Evolutionary conservation across 2,329 filamentous ascomycete species (phyloP).

Genomic region (Fusarium piperis): DNA sequence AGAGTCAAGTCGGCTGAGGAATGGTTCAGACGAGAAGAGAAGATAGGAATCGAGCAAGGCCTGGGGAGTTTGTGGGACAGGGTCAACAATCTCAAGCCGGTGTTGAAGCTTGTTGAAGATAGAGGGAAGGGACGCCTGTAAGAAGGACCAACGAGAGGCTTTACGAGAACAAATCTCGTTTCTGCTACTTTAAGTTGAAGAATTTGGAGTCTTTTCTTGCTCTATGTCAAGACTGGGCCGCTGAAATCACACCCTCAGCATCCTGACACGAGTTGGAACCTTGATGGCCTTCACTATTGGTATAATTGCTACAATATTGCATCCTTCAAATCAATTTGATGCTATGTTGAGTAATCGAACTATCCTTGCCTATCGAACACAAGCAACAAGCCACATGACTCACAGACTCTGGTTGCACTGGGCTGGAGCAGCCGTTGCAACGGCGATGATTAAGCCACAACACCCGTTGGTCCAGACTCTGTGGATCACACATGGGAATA

Average conservation of each 20-base stretch:
- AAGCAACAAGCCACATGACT: background rate
- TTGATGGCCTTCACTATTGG: background rate
- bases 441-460: background rate
- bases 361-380: background rate
- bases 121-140: background rate
- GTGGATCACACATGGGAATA: conserved; percentile 41
- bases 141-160: background rate
- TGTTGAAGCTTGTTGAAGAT: background rate
- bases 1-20: conserved; percentile 17
- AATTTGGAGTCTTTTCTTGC: background rate
- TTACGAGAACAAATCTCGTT: background rate
- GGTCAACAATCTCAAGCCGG: background rate
- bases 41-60: conserved; percentile 46
- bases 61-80: background rate
- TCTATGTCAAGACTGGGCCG: background rate
- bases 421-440: background rate
- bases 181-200: background rate
- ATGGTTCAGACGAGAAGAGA: conserved; percentile 14
- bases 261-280: background rate
- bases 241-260: background rate
- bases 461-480: conserved; percentile 39
- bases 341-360: background rate
- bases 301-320: background rate
- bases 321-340: background rate
- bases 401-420: background rate